Evolutionary conservation across 106 monocot species (phyloP), one percentile per base, ranked within the genome.

Genomic region (Hemerocallis citrina): DNA sequence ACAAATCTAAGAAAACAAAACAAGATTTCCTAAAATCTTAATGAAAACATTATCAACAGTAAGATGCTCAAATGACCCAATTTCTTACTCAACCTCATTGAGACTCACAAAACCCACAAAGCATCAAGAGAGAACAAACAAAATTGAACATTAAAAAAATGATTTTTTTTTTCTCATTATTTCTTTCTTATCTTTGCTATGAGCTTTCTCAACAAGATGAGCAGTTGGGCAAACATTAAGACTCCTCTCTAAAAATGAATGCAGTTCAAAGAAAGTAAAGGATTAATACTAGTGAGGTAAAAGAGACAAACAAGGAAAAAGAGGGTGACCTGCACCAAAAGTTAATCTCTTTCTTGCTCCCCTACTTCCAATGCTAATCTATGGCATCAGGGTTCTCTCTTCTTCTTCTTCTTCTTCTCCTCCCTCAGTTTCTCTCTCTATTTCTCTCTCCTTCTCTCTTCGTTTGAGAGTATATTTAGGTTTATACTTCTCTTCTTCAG

Each of bases 221-320:
- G 63, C 29, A 47, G 57, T 57, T 57, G 57, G 57, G 34, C 21
- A 44, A 34, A 23, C 42, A 5, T 14, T 16, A 62, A 41, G 13
- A 43, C 10, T 39, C 38, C 59, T 15, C 15, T 23, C 39, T 30
- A 19, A 23, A 25, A 54, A 54, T 30, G n/a, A 31, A 31, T 14
- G 39, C 39, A 33, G 14, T 39, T 20, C 47, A 64, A 51, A 30
- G 51, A 51, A 23, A 35, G 50, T 25, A 64, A 64, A 64, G n/a
- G n/a, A n/a, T n/a, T n/a, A n/a, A n/a, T n/a, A n/a, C n/a, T n/a
- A n/a, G n/a, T n/a, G n/a, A n/a, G 42, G 36, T 34, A 36, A 47
- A 63, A 47, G 16, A 64, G 22, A 13, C 37, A 2, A 59, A 40
- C 5, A 20, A 21, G n/a, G n/a, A n/a, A n/a, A n/a, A n/a, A n/a